These are phyloP conservation scores for Ceratocystis lukuohia DNA, from an alignment of 2,329 filamentous ascomycete species.

Conservation along the genomic window DNA sequence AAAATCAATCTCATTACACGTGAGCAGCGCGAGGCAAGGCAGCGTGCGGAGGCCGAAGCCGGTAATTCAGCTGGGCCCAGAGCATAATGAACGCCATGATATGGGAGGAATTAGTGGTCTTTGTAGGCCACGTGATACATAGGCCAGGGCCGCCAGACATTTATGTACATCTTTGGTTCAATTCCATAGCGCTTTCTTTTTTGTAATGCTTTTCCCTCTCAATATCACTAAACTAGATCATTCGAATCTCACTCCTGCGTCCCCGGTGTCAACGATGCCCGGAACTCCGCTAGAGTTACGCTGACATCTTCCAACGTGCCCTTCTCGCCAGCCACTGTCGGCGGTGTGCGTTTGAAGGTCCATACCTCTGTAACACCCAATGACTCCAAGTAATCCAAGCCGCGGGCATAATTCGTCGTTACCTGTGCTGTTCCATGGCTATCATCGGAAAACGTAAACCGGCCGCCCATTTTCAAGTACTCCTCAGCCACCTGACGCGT, in stretches of 20 bases:
- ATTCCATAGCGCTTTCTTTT: neutral
- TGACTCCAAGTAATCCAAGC: constrained; percentile 55
- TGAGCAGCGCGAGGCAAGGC: constrained; percentile 39
- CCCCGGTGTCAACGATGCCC: constrained; percentile 23
- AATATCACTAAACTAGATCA: neutral
- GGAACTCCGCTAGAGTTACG: constrained; percentile 32
- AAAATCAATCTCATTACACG: constrained; percentile 49
- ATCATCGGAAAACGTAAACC: constrained; percentile 87
- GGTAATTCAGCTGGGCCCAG: neutral
- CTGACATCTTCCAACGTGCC: constrained; percentile 31
- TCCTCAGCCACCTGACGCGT: constrained; percentile 60
- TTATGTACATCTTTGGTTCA: neutral
- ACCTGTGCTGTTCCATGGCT: constrained; percentile 82
- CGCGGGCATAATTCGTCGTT: constrained; percentile 64
- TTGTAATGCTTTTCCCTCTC: neutral
- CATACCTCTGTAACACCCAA: constrained; percentile 52
- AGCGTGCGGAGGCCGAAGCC: constrained; percentile 11
- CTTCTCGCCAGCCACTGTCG: constrained; percentile 24
- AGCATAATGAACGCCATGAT: neutral
- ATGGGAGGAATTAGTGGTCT: neutral
- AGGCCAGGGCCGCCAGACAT: neutral
- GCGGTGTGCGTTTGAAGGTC: constrained; percentile 34
- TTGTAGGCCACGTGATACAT: neutral
- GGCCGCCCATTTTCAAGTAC: constrained; percentile 59
- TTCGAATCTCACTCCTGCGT: no score